Evolutionary conservation across 331 rosid species (phyloP).

Genomic region (Pyracantha coccinea): DNA sequence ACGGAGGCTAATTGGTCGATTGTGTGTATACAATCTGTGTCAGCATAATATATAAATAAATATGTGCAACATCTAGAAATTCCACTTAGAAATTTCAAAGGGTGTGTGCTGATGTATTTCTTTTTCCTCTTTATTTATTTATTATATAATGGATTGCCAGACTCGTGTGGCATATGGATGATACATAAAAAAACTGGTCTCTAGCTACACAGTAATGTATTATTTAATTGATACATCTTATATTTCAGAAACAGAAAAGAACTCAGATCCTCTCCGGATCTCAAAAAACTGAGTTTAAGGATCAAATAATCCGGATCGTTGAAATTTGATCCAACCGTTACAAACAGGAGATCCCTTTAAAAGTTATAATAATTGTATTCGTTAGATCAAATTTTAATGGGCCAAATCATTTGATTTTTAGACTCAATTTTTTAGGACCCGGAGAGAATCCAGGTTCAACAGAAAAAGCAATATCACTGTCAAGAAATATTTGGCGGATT

Average conservation of each 20-base stretch:
- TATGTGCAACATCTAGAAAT: background rate
- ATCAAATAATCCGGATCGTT: too few relatives aligned
- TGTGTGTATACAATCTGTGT: background rate
- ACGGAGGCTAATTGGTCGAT: too few relatives aligned
- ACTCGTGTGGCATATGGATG: constrained; percentile 21
- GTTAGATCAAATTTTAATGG: too few relatives aligned
- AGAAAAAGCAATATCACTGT: constrained; percentile 31
- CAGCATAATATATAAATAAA: background rate
- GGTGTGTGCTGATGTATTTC: constrained; percentile 9
- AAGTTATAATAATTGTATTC: too few relatives aligned
- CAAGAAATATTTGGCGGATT: constrained; percentile 38
- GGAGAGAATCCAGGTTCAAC: too few relatives aligned
- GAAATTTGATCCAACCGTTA: too few relatives aligned
- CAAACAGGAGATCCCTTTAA: too few relatives aligned
- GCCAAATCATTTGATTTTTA: too few relatives aligned
- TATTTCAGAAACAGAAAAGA: background rate
- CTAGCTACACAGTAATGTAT: background rate
- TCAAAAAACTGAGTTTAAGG: too few relatives aligned
- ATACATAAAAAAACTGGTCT: constrained; percentile 8
- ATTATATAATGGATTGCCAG: background rate
- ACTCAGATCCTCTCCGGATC: too few relatives aligned
- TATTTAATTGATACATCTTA: background rate
- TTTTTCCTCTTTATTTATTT: background rate
- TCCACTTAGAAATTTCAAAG: constrained; percentile 13
- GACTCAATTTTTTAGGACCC: too few relatives aligned